A percentile compares a stretch with the other conserved stretches of the same genome.
phyloP scores from a whole-genome alignment of 768 basidiomycete genomes.

The Leucocoprinus leucothites region DNA sequence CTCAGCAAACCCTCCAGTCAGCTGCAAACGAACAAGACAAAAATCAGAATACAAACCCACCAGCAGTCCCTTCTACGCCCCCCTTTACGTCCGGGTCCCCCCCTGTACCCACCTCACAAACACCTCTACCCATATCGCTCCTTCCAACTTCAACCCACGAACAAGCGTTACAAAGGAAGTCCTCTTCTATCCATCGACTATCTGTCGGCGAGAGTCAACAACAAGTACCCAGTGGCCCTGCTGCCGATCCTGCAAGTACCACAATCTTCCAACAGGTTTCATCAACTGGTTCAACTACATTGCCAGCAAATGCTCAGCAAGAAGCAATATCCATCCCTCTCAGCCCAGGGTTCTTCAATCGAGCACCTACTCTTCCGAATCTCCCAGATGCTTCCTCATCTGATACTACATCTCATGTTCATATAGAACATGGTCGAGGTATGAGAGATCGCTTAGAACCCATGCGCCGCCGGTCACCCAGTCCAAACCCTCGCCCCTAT shows the following conservation, averaged over 20 bases:
- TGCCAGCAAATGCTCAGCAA: not conserved
- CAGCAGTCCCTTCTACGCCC: not conserved
- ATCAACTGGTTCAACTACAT: not conserved
- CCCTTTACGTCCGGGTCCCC: not conserved
- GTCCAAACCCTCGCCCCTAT: not conserved
- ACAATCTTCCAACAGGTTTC: not conserved
- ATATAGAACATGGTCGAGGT: not conserved
- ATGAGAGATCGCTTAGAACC: not conserved
- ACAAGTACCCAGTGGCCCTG: not conserved
- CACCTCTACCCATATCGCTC: not conserved
- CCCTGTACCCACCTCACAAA: not conserved
- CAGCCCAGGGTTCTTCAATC: not conserved
- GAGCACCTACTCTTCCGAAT: not conserved
- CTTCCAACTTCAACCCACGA: not conserved
- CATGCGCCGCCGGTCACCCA: not conserved
- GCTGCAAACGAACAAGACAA: not conserved
- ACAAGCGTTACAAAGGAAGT: not conserved
- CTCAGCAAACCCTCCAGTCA: not conserved
- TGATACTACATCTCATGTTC: not conserved
- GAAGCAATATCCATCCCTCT: slow-evolving; percentile 5
- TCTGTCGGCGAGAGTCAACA: too few relatives aligned
- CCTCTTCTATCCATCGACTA: not conserved
- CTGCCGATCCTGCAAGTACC: not conserved
- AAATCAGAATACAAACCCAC: not conserved
- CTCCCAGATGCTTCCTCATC: not conserved